Evolutionary conservation across 2,329 filamentous ascomycete species (phyloP), one percentile per base, ranked within the genome.

Genomic region (Metarhizium humberi): DNA sequence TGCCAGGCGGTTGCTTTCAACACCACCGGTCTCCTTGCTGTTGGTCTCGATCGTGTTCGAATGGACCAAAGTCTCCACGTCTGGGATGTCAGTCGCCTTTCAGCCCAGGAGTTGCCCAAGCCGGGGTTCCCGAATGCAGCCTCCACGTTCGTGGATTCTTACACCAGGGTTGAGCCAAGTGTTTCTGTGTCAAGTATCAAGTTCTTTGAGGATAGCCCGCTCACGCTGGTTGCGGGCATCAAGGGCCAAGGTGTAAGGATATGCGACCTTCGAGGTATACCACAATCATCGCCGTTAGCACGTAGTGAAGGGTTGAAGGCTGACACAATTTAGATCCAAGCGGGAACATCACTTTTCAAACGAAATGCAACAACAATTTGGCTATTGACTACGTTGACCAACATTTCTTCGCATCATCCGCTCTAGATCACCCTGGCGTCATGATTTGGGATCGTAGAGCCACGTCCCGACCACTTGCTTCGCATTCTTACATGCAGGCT

Each of bases 1-100:
- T 92, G 88, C 63, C 90, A 92, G 63, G 87, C 88, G 0, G 87
- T 94, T 45, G 85, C 88, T 3, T 91, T 94, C 71, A 92, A 85
- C 64, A 84, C 81, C 3, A 78, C 76, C 5, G 86, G 87, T 18
- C 76, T 88, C 55, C 74, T 95, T 52, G 90, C 89, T 10, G 88
- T 91, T 32, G 90, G 88, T 1, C 75, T 94, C 52, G 90, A 94
- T 63, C 80, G 88, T 62, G 88, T 92, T 29, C 81, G 90, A 36
- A 91, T 89, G 69, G 90, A 94, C 65, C 82, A 87, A 59, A 91
- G 87, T 62, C 77, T 95, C 51, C 89, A 92, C 63, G 85, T 94
- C 34, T 94, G 88, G 81, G 88, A 95, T 67, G 78, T 91, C 54
- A 86, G 81, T 61, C 81, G 82, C 43, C 75, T 83, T 50, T 78